Base-by-base conservation (phyloP, 257 asterid species). In the Przewalskia tangutica region DNA sequence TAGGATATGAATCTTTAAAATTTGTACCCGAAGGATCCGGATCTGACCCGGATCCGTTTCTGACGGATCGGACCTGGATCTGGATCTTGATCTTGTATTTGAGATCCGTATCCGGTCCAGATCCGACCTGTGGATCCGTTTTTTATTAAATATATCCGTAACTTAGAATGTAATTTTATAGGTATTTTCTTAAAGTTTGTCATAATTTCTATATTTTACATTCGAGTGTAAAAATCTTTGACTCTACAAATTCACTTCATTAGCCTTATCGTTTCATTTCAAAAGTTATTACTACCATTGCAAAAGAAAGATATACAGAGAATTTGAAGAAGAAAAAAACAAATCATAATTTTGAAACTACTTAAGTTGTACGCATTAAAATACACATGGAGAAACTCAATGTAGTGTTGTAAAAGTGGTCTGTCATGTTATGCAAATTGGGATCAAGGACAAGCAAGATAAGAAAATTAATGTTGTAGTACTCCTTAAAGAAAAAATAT, bases 331-430 rank as follows among this genome's bases (percentile, higher is more conserved):
- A n/a, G n/a, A n/a, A n/a, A n/a, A n/a, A 18, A 50, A 53, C 0
- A 0, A 10, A 10, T 2, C 5, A 32, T 17, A 5, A 1, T 0
- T 27, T 81, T 84, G 23, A 66, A 77, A 58, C 83, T 76, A 70
- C 73, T 65, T 58, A 6, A 78, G 82, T 58, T 23, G 60, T 23
- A 70, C 14, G 60, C 83, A 81, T 83, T 86, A 68, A 83, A 83
- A 71, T 0, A 73, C 80, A 56, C 86, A 81, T 81, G 81, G 80
- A 58, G 51, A 77, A 78, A 60, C 54, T 79, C 20, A 62, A 79
- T 73, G 71, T 79, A 40, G 40, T 34, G 64, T 48, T 23, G 73
- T 73, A 42, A 42, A 60, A 81, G 82, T 82, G 79, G 80, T 59
- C 78, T 82, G 12, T 79, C 40, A 51, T 66, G 50, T 48, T 73